A percentile compares a stretch with the other conserved stretches of the same genome.
Evolutionary conservation across 2,329 filamentous ascomycete genomes (phyloP).

Genomic region (Helicocarpus griseus): DNA sequence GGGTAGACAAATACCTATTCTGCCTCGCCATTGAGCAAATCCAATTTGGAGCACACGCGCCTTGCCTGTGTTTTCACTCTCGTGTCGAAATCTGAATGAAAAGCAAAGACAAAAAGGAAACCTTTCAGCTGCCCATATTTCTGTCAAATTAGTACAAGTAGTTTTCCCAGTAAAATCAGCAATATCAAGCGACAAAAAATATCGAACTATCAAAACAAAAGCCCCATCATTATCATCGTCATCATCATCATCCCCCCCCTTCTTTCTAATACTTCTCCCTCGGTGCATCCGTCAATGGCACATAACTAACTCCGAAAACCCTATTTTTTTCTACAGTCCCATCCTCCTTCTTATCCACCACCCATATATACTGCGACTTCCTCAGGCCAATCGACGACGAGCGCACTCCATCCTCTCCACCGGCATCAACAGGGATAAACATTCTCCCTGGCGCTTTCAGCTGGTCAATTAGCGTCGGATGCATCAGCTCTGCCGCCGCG

Average conservation of each 20-base stretch:
- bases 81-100: not conserved
- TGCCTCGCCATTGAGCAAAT: not conserved
- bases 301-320: constrained; percentile 54
- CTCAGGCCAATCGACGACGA: constrained; percentile 16
- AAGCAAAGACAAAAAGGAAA: no score
- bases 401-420: constrained; percentile 20
- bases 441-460: constrained; percentile 65
- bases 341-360: constrained; percentile 53
- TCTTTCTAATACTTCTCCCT: constrained; percentile 7
- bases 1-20: not conserved
- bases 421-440: constrained; percentile 54
- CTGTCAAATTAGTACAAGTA: not conserved
- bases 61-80: not conserved
- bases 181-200: no score
- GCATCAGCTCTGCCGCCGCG: constrained; percentile 67
- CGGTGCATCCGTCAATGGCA: constrained; percentile 54
- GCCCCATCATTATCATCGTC: not conserved
- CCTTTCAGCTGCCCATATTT: no score
- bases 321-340: constrained; percentile 48
- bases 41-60: not conserved
- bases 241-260: not conserved
- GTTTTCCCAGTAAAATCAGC: not conserved
- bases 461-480: constrained; percentile 64
- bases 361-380: constrained; percentile 48
- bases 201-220: not conserved